These are phyloP conservation scores for Penicillium sclerotiorum DNA, from an alignment of 2,329 filamentous ascomycete species.

Conservation along the genomic window DNA sequence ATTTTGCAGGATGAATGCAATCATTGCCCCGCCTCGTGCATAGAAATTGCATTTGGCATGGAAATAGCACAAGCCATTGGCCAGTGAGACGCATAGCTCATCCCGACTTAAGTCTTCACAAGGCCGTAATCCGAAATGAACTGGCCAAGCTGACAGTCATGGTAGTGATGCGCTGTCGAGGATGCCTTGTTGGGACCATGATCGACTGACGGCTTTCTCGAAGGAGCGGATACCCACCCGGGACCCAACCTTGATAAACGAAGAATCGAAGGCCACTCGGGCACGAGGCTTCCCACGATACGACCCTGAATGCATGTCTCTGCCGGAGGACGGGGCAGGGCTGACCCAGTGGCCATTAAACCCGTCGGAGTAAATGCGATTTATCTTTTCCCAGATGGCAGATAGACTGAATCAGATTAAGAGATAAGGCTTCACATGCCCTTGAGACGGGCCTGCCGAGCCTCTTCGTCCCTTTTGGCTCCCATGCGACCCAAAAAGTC, in stretches of 20 bases:
- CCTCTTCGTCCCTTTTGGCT: slow-evolving; percentile 58
- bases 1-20: neutral
- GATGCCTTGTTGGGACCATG: neutral
- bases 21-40: neutral
- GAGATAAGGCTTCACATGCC: slow-evolving; percentile 27
- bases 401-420: neutral
- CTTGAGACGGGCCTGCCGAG: slow-evolving; percentile 54
- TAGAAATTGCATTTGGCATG: neutral
- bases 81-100: too few relatives aligned
- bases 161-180: neutral
- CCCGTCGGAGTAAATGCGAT: neutral
- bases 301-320: slow-evolving; percentile 4
- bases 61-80: too few relatives aligned
- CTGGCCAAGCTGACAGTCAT: neutral
- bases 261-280: neutral
- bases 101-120: neutral
- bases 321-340: neutral
- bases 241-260: neutral
- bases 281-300: slow-evolving; percentile 1
- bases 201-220: slow-evolving; percentile 11
- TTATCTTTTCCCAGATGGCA: neutral
- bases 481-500: slow-evolving; percentile 64
- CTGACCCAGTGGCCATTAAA: neutral
- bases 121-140: neutral
- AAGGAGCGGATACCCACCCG: neutral